phyloP scores from a whole-genome alignment of 495 filamentous ascomycete species.

The Podospora appendiculata region DNA sequence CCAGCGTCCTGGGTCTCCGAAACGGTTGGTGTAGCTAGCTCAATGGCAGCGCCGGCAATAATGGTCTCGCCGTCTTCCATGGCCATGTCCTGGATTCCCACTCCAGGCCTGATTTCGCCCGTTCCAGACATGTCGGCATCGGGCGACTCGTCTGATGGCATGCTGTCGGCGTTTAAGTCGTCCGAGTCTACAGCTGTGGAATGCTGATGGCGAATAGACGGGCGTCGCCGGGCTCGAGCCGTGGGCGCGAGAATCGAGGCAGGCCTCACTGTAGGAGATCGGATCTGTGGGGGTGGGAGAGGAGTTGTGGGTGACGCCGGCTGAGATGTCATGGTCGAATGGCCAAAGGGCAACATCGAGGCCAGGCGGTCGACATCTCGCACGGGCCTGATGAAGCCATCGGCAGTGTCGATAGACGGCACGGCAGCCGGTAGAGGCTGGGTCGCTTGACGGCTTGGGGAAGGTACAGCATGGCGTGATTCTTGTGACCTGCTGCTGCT shows the following conservation, averaged over 20 bases:
- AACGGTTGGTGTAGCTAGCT: constrained; percentile 65
- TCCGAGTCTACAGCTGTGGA: constrained; percentile 82
- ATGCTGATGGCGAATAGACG: constrained; percentile 78
- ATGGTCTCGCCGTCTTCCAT: constrained; percentile 71
- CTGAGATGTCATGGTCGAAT: constrained; percentile 70
- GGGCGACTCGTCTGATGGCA: constrained; percentile 57
- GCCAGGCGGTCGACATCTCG: constrained; percentile 81
- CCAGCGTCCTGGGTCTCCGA: constrained; percentile 78
- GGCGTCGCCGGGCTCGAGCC: constrained; percentile 48
- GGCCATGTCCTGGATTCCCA: constrained; percentile 72
- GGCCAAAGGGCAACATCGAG: constrained; percentile 70
- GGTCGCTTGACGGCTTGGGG: constrained; percentile 44
- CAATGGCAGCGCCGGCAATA: constrained; percentile 67
- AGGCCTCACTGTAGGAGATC: constrained; percentile 45
- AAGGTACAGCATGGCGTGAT: constrained; percentile 44
- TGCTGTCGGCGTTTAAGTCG: constrained; percentile 75
- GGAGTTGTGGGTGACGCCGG: constrained; percentile 93
- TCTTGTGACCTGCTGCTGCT: constrained; percentile 55
- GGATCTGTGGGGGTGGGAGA: constrained; percentile 51
- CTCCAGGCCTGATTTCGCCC: constrained; percentile 65
- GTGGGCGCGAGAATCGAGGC: constrained; percentile 38
- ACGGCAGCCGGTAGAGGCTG: constrained; percentile 63
- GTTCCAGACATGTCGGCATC: constrained; percentile 64
- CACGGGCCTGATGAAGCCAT: constrained; percentile 73
- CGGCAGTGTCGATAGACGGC: constrained; percentile 64